Base-by-base conservation (phyloP, 805 yeast genomes). In the Alloascoidea africana region DNA sequence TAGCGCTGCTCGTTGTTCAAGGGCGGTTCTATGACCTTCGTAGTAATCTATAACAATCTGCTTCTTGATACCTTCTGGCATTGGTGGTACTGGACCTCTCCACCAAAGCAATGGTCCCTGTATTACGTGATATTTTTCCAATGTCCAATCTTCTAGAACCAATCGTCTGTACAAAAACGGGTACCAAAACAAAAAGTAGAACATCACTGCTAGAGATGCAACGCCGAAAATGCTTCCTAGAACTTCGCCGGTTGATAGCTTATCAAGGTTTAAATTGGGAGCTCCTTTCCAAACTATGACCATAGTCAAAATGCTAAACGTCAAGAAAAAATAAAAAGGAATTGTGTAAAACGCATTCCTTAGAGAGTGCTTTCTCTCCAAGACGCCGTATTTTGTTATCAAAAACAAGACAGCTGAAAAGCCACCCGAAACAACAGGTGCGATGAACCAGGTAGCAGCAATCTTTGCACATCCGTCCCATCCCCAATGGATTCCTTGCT, bases 241-340 rank as follows among this genome's bases (percentile, higher is more conserved):
- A 33, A 69, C 69, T 6, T 76, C 66, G 19, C 69, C 68, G 3
- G 63, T 49, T 1, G 76, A 60, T 38, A 79, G 60, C 5, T 70
- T 50, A 44, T 70, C 62, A 49, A 80, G 62, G 18, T 71, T 58
- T 47, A 79, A 66, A 44, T 67, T 66, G 48, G 87, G 85, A 39
- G 87, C 77, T 48, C 86, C 87, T 54, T 80, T 78, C 82, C 83
- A 77, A 30, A 75, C 83, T 51, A 80, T 73, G 55, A 78, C 66
- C 81, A 81, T 77, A 41, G 86, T 76, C 47, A 80, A 63, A 36
- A 78, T 66, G 32, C 75, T 53, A 41, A 75, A 73, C 17, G 83
- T 68, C 30, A 62, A 50, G 44, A 69, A 76, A 15, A 79, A 77
- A 52, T 77, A 64, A 16, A 66, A 37, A 6, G 86, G 87, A 44